A percentile compares a stretch with the other conserved stretches of the same genome.
phyloP scores from a whole-genome alignment of 2,329 filamentous ascomycete species.

The Lachnellula willkommii region DNA sequence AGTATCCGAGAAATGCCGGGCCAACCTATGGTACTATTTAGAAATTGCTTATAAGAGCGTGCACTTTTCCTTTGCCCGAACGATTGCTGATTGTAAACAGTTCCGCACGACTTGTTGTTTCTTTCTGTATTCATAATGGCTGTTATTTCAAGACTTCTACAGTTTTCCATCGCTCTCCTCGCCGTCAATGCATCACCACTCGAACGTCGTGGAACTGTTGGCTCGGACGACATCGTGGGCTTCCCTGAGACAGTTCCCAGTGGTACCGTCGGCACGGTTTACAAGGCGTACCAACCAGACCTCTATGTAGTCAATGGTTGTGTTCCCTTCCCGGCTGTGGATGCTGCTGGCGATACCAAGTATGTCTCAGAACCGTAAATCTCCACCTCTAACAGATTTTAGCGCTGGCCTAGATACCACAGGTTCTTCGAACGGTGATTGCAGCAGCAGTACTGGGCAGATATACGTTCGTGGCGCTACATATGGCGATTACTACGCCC shows the following conservation, averaged over 20 bases:
- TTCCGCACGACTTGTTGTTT: neutral
- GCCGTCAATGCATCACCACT: constrained; percentile 20
- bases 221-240: constrained; percentile 44
- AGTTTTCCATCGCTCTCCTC: constrained; percentile 14
- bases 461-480: constrained; percentile 43
- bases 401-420: constrained; percentile 30
- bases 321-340: constrained; percentile 58
- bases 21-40: neutral
- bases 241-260: constrained; percentile 49
- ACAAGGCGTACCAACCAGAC: constrained; percentile 51
- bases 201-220: constrained; percentile 38
- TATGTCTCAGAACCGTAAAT: constrained; percentile 30
- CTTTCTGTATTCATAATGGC: constrained; percentile 12
- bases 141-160: constrained; percentile 14
- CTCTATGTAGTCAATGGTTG: constrained; percentile 54
- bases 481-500: constrained; percentile 39
- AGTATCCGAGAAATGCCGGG: neutral
- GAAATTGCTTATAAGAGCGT: neutral
- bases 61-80: neutral
- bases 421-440: constrained; percentile 36
- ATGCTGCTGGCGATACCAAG: constrained; percentile 52
- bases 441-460: constrained; percentile 43
- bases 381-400: neutral
- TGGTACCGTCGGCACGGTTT: constrained; percentile 41
- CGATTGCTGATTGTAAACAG: too few species aligned